A percentile compares a stretch with the other conserved stretches of the same genome.
Evolutionary conservation across 441 rosid species (phyloP).

Genomic region (Viola pubescens): DNA sequence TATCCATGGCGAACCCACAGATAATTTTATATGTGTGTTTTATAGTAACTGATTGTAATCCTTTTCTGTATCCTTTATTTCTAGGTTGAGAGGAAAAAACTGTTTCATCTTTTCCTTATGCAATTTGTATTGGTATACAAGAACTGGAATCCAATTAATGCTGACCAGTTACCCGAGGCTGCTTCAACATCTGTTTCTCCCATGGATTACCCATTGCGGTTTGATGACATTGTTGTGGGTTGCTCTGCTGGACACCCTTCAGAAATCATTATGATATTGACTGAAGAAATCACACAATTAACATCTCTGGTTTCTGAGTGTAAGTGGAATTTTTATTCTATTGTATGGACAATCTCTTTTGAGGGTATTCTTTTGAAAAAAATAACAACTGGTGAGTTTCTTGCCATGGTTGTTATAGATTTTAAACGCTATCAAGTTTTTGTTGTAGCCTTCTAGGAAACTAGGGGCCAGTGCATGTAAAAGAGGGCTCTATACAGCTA

Average conservation of each 20-base stretch:
- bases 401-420: no score
- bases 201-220: conserved; percentile 24
- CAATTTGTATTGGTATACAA: conserved; percentile 49
- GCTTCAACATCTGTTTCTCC: conserved; percentile 26
- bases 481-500: no score
- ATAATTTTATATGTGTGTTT: not conserved
- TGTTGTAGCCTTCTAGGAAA: no score
- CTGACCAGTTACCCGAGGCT: conserved; percentile 37
- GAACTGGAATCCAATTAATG: conserved; percentile 55
- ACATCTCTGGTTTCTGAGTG: conserved; percentile 39
- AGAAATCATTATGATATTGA: conserved; percentile 40
- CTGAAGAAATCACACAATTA: conserved; percentile 44
- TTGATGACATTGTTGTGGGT: conserved; percentile 37
- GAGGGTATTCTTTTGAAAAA: conserved; percentile 14
- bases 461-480: no score
- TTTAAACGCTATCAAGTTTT: no score
- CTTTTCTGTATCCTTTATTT: conserved; percentile 14
- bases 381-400: not conserved
- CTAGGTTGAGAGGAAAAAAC: conserved; percentile 57
- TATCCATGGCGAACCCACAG: no score
- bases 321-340: conserved; percentile 33
- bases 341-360: conserved; percentile 8
- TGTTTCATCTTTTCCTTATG: conserved; percentile 52
- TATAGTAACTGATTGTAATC: not conserved
- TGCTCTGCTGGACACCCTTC: conserved; percentile 67